phyloP scores from a whole-genome alignment of 2,329 filamentous ascomycete species.

The Byssochlamys sp. region DNA sequence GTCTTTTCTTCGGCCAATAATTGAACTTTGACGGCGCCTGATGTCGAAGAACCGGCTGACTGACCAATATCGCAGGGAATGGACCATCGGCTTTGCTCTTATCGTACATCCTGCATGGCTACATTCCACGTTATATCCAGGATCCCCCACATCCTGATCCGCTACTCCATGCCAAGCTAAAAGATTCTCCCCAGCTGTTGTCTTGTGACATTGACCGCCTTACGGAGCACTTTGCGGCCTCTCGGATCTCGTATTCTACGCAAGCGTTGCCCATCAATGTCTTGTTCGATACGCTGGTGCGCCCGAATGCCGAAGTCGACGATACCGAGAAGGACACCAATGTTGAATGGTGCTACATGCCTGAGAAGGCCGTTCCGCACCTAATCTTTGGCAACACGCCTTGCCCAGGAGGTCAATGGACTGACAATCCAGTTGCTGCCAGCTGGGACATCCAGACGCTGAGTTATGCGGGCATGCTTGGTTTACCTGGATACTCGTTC shows the following conservation, averaged over 20 bases:
- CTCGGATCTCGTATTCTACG: slow-evolving; percentile 51
- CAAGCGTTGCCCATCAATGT: slow-evolving; percentile 53
- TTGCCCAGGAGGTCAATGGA: slow-evolving; percentile 51
- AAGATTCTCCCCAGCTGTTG: slow-evolving; percentile 38
- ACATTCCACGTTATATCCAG: slow-evolving; percentile 48
- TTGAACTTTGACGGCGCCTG: not conserved
- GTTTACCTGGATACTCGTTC: slow-evolving; percentile 51
- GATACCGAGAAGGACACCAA: slow-evolving; percentile 42
- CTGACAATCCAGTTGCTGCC: slow-evolving; percentile 42
- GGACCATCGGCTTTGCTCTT: slow-evolving; percentile 54
- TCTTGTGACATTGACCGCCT: slow-evolving; percentile 39
- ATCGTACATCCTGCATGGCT: slow-evolving; percentile 53
- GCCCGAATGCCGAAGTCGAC: slow-evolving; percentile 51
- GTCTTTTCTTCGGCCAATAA: slow-evolving; percentile 5
- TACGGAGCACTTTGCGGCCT: slow-evolving; percentile 49
- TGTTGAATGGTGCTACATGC: slow-evolving; percentile 45
- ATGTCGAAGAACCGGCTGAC: not conserved
- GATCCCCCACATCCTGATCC: slow-evolving; percentile 46
- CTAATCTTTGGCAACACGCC: slow-evolving; percentile 44
- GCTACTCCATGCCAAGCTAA: slow-evolving; percentile 48
- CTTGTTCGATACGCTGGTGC: slow-evolving; percentile 49
- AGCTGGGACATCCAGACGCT: slow-evolving; percentile 50
- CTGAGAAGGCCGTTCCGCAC: slow-evolving; percentile 44
- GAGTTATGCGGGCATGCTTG: slow-evolving; percentile 55
- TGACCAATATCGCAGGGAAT: slow-evolving; percentile 38